A percentile compares a stretch with the other conserved stretches of the same genome.
These are phyloP conservation scores for Zygnema circumcarinatum DNA, from an alignment of 139 green algal species.

Conservation along the genomic window DNA sequence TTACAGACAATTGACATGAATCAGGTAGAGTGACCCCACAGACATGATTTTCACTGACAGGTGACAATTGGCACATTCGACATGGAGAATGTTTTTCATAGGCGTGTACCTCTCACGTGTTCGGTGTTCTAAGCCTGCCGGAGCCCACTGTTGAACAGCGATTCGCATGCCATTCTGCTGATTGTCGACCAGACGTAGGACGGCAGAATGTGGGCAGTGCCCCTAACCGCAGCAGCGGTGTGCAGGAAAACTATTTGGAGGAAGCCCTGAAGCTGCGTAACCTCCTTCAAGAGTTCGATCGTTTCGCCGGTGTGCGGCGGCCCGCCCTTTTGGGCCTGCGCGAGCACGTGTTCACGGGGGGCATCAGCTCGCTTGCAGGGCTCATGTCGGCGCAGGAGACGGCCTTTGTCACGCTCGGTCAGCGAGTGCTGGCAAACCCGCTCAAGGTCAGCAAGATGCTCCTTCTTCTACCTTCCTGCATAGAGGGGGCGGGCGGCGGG, in stretches of 20 bases:
- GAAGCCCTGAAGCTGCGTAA: slow-evolving; percentile 85
- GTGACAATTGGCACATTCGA: too few relatives aligned
- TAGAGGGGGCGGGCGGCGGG: too few relatives aligned
- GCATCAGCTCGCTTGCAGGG: slow-evolving; percentile 38
- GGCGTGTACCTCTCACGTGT: too few relatives aligned
- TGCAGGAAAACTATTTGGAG: slow-evolving; percentile 81
- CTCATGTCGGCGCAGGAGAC: slow-evolving; percentile 59
- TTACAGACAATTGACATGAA: slow-evolving; percentile 66
- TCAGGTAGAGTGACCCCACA: slow-evolving; percentile 32
- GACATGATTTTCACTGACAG: slow-evolving; percentile 79
- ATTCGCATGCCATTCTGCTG: too few relatives aligned
- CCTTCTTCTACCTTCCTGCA: slow-evolving; percentile 4
- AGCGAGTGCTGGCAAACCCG: slow-evolving; percentile 47
- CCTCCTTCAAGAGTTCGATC: slow-evolving; percentile 68
- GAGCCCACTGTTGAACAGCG: too few relatives aligned
- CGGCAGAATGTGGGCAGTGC: too few relatives aligned
- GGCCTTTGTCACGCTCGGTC: slow-evolving; percentile 55
- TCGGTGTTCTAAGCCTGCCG: too few relatives aligned
- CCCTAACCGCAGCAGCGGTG: too few relatives aligned
- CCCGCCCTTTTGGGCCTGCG: slow-evolving; percentile 50
- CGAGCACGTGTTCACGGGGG: slow-evolving; percentile 60
- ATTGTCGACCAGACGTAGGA: too few relatives aligned
- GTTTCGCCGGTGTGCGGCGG: neutral
- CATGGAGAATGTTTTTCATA: too few relatives aligned
- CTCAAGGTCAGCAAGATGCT: slow-evolving; percentile 32